A percentile compares a stretch with the other conserved stretches of the same genome.
These are phyloP conservation scores for Scenedesmus sp. DNA, from an alignment of 163 green algal genomes.

Conservation along the genomic window DNA sequence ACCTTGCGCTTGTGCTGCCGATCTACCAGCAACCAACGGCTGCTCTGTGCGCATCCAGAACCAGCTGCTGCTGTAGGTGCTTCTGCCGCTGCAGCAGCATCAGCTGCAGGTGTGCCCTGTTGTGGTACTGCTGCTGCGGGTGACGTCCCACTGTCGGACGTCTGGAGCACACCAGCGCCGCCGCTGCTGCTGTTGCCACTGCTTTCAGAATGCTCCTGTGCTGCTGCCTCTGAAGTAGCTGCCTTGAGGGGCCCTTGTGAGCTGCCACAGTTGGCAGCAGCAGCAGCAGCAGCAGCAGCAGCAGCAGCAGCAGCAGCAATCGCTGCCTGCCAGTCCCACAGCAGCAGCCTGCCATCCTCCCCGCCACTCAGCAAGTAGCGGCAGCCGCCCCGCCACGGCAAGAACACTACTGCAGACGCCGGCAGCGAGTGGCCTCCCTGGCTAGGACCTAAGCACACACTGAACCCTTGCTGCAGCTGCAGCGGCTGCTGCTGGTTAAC, in stretches of 20 bases:
- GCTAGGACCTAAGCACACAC: slow-evolving; percentile 38
- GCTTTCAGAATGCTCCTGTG: not conserved
- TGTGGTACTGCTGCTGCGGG: not conserved
- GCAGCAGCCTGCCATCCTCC: slow-evolving; percentile 47
- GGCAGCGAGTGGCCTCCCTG: slow-evolving; percentile 44
- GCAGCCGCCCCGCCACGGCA: slow-evolving; percentile 14
- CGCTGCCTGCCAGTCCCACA: slow-evolving; percentile 52
- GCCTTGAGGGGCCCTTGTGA: not conserved
- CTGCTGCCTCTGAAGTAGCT: not conserved
- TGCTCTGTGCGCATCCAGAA: not conserved
- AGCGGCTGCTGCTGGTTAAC: not conserved
- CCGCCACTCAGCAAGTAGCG: slow-evolving; percentile 3
- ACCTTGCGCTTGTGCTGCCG: slow-evolving; percentile 52
- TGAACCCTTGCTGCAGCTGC: slow-evolving; percentile 14
- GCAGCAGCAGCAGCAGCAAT: slow-evolving; percentile 4
- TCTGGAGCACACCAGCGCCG: not conserved
- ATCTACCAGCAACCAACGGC: slow-evolving; percentile 23
- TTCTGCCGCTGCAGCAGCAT: not conserved
- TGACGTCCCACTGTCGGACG: no score
- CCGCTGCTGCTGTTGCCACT: not conserved
- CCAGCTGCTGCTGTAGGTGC: not conserved
- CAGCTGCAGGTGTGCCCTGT: not conserved
- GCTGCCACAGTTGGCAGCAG: not conserved
- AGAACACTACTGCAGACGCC: slow-evolving; percentile 41
- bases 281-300: slow-evolving; percentile 2